A percentile compares a stretch with the other conserved stretches of the same genome.
Evolutionary conservation across 23 red algal genomes (phyloP).

Genomic region (Chondrus crispus): DNA sequence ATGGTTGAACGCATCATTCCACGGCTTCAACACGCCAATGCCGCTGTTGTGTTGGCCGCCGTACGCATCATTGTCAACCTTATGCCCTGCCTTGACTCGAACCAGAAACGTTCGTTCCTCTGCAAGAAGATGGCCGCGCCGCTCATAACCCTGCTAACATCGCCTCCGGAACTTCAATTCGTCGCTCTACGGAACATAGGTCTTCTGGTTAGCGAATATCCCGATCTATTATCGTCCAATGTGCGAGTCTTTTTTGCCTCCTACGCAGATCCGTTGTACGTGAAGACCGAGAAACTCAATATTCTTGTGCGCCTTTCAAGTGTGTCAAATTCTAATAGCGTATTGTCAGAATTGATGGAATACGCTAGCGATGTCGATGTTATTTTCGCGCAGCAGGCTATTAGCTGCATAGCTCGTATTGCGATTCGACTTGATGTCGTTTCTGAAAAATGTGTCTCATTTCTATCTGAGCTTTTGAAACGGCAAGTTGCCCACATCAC

Average conservation of each 20-base stretch:
- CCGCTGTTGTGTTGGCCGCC: slow-evolving; percentile 80
- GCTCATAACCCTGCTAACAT: slow-evolving; percentile 76
- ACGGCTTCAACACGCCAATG: slow-evolving; percentile 88
- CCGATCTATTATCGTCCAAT: slow-evolving; percentile 45
- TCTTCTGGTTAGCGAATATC: slow-evolving; percentile 27
- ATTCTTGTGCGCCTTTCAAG: slow-evolving; percentile 65
- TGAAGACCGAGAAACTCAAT: slow-evolving; percentile 91
- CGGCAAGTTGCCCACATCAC: slow-evolving; percentile 50
- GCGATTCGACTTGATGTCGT: slow-evolving; percentile 48
- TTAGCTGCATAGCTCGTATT: slow-evolving; percentile 68
- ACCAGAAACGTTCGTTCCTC: slow-evolving; percentile 46
- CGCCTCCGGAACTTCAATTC: slow-evolving; percentile 72
- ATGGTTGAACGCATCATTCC: slow-evolving; percentile 89
- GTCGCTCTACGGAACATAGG: slow-evolving; percentile 81
- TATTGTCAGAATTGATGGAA: slow-evolving; percentile 57
- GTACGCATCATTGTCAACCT: slow-evolving; percentile 55
- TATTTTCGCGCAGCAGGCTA: slow-evolving; percentile 53
- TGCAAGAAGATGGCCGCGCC: slow-evolving; percentile 78
- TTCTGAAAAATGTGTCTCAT: slow-evolving; percentile 44
- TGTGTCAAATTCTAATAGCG: not conserved
- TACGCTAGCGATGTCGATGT: slow-evolving; percentile 86
- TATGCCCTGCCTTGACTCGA: slow-evolving; percentile 8
- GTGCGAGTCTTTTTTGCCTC: slow-evolving; percentile 82
- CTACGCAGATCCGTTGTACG: slow-evolving; percentile 88
- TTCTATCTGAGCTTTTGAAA: slow-evolving; percentile 54